A percentile compares a stretch with the other conserved stretches of the same genome.
Conservation (phyloP, 495 filamentous ascomycete species). For the Patellaria atrata region DNA sequence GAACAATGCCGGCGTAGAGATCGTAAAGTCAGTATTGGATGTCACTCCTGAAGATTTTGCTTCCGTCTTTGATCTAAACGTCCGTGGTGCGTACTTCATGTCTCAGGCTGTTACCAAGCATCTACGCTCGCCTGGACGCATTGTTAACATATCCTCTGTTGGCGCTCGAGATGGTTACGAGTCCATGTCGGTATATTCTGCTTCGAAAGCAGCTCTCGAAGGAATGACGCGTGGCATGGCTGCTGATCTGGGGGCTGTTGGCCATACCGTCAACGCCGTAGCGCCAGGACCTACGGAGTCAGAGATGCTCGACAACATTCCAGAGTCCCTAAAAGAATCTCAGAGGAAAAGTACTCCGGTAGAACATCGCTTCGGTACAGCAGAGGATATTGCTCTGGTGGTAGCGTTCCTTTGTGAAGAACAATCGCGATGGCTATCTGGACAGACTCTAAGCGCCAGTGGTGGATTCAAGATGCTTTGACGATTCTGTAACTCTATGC, state of each 20-base stretch:
- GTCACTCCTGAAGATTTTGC: constrained; percentile 27
- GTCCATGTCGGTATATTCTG: constrained; percentile 27
- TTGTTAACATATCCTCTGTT: constrained; percentile 42
- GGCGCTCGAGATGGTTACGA: constrained; percentile 30
- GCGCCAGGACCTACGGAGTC: constrained; percentile 29
- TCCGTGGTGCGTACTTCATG: constrained; percentile 29
- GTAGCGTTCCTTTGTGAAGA: constrained; percentile 23
- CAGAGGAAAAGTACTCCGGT: constrained; percentile 30
- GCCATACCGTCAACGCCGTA: constrained; percentile 33
- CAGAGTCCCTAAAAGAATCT: constrained; percentile 23
- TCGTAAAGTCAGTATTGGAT: constrained; percentile 18
- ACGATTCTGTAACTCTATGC: too few species aligned
- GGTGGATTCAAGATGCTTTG: constrained; percentile 23
- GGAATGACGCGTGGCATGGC: constrained; percentile 32
- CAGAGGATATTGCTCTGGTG: constrained; percentile 27
- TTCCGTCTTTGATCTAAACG: constrained; percentile 30
- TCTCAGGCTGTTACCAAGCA: constrained; percentile 34
- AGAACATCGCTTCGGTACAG: constrained; percentile 18
- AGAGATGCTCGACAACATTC: constrained; percentile 30
- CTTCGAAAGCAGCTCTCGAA: constrained; percentile 36
- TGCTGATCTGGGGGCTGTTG: constrained; percentile 29
- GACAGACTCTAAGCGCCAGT: constrained; percentile 23
- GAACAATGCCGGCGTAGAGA: constrained; percentile 24
- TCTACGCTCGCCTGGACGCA: constrained; percentile 32
- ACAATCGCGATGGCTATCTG: constrained; percentile 24